Evolutionary conservation across 73 alveolate genomes (phyloP).

Genomic region (Durusdinium trenchii): DNA sequence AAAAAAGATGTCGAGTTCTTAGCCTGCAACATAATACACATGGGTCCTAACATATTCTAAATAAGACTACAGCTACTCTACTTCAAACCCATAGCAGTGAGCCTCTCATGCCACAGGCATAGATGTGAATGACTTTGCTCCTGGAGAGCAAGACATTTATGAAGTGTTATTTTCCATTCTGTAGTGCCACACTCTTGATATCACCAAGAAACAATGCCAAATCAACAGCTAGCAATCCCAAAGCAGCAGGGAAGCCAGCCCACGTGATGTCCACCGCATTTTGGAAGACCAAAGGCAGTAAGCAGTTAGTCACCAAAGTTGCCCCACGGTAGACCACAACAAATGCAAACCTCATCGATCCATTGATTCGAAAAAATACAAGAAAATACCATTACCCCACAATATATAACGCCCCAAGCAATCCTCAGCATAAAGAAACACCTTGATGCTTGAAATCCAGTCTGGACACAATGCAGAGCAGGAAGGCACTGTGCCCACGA

Average conservation of each 20-base stretch:
- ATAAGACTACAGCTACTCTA: no score
- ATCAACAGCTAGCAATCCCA: neutral
- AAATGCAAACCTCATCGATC: neutral
- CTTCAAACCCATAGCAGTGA: no score
- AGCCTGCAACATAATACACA: no score
- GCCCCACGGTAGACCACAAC: neutral
- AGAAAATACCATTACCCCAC: no score
- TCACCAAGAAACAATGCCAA: neutral
- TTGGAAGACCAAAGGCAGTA: neutral
- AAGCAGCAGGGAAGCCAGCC: no score
- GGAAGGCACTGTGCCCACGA: neutral
- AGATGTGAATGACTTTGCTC: no score
- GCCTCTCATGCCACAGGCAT: no score
- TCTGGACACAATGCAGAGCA: neutral
- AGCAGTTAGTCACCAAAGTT: neutral
- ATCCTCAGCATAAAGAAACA: neutral
- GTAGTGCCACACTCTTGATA: neutral
- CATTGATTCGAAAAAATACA: no score
- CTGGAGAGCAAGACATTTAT: no score
- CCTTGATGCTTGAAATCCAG: neutral
- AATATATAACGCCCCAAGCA: neutral
- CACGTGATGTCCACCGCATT: neutral
- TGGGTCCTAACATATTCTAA: no score
- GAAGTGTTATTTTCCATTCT: no score
- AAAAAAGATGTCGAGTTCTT: neutral